These are phyloP conservation scores for Metschnikowia hibisci DNA, from an alignment of 805 yeast genomes.

Conservation along the genomic window DNA sequence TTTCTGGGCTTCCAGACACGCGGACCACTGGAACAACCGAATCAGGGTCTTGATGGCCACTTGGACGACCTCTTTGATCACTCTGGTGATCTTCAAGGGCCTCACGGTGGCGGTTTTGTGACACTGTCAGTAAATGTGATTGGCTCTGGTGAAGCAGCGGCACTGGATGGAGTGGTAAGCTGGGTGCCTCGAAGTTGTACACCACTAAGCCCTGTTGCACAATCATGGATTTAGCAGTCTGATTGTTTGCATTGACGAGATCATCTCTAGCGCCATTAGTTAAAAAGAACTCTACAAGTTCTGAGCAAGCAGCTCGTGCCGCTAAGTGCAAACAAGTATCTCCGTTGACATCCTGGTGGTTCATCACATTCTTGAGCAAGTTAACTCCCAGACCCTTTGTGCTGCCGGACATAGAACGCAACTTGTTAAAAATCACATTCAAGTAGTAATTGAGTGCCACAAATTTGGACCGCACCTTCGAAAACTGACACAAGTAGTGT, in stretches of 20 bases:
- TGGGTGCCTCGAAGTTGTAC: conserved; percentile 12
- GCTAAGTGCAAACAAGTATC: conserved; percentile 85
- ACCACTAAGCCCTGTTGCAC: conserved; percentile 35
- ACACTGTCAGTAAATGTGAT: background rate
- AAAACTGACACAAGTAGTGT: conserved; percentile 77
- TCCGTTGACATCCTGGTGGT: conserved; percentile 78
- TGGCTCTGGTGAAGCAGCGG: conserved; percentile 2
- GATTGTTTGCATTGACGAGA: conserved; percentile 38
- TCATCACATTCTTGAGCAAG: conserved; percentile 56
- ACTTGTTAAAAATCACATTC: conserved; percentile 68
- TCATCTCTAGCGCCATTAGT: conserved; percentile 79
- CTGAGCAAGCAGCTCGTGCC: conserved; percentile 58
- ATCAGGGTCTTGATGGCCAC: background rate
- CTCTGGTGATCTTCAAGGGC: too few species aligned
- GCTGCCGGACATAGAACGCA: conserved; percentile 44
- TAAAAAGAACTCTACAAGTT: conserved; percentile 73
- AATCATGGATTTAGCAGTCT: conserved; percentile 43
- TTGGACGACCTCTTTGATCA: background rate
- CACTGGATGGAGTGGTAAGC: background rate
- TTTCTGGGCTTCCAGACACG: background rate
- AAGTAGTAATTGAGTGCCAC: conserved; percentile 83
- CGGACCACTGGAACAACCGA: background rate
- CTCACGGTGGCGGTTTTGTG: background rate
- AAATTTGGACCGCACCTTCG: conserved; percentile 60
- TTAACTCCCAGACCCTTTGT: conserved; percentile 41